These are phyloP conservation scores for Crotalaria pallida DNA, from an alignment of 306 rosid species.

Conservation along the genomic window DNA sequence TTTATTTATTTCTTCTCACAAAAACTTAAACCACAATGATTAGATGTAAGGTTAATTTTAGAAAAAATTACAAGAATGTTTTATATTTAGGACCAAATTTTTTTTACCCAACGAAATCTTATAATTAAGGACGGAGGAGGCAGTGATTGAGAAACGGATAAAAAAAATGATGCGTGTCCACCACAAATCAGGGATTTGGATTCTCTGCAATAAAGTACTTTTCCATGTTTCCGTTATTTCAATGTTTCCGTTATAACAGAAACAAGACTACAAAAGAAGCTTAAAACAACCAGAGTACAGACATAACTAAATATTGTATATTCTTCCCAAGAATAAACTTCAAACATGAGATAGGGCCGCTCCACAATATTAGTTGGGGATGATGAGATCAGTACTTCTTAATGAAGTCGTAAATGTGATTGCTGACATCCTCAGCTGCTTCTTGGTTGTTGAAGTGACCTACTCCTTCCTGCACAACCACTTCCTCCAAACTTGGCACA, in stretches of 20 bases:
- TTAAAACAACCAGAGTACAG: not conserved
- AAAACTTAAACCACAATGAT: too few species aligned
- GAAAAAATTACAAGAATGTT: too few species aligned
- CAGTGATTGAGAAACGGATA: too few species aligned
- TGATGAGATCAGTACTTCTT: slow-evolving; percentile 4
- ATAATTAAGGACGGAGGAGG: too few species aligned
- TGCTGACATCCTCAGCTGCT: slow-evolving; percentile 24
- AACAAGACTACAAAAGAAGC: not conserved
- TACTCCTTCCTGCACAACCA: slow-evolving; percentile 37
- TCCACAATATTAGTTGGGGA: not conserved
- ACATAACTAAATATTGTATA: not conserved
- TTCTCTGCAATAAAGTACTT: too few species aligned
- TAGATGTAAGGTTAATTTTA: too few species aligned
- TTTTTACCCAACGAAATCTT: too few species aligned
- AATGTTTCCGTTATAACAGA: not conserved
- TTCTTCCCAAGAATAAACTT: not conserved
- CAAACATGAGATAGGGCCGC: not conserved
- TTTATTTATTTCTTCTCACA: too few species aligned
- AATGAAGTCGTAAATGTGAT: slow-evolving; percentile 26
- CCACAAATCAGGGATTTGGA: too few species aligned
- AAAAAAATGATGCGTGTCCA: too few species aligned
- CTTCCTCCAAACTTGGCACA: slow-evolving; percentile 32
- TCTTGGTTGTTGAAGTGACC: slow-evolving; percentile 41
- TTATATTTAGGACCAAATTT: too few species aligned
- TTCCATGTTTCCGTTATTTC: too few species aligned